phyloP scores from a whole-genome alignment of 495 filamentous ascomycete species.

The Cryomyces minteri region DNA sequence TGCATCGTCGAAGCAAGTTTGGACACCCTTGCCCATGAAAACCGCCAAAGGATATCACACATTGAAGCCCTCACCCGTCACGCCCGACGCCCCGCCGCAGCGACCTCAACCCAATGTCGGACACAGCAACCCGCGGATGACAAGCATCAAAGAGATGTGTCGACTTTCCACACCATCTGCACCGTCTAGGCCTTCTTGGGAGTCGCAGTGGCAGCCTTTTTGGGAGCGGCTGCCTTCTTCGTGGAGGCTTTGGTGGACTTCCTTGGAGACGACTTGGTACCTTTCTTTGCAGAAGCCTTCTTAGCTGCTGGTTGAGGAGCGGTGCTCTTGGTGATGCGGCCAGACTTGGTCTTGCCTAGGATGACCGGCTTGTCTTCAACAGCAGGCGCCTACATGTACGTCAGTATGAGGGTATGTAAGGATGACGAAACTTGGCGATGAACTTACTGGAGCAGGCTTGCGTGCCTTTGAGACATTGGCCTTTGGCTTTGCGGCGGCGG shows the following conservation, averaged over 20 bases:
- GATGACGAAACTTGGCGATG: neutral
- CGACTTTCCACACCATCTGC: too few species aligned
- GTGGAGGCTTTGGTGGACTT: conserved; percentile 29
- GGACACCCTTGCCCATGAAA: neutral
- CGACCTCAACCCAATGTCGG: neutral
- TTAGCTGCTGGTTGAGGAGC: conserved; percentile 28
- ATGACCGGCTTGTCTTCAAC: conserved; percentile 56
- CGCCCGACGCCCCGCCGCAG: neutral
- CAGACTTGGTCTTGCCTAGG: conserved; percentile 76
- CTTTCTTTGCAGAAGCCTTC: conserved; percentile 35
- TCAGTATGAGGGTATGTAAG: neutral
- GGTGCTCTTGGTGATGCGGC: conserved; percentile 66
- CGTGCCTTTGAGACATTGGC: conserved; percentile 24
- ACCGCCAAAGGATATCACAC: too few species aligned
- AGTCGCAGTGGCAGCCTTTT: conserved; percentile 29
- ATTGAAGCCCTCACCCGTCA: neutral
- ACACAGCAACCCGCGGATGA: too few species aligned
- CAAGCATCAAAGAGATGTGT: too few species aligned
- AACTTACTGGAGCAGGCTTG: conserved; percentile 19
- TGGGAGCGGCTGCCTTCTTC: conserved; percentile 34
- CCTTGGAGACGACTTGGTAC: conserved; percentile 15
- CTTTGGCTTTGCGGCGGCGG: conserved; percentile 28
- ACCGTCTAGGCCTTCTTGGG: conserved; percentile 18
- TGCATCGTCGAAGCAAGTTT: neutral
- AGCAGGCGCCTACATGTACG: conserved; percentile 32